A percentile compares a stretch with the other conserved stretches of the same genome.
Conservation (phyloP, 345 rosid species). For the Citrus australasica region DNA sequence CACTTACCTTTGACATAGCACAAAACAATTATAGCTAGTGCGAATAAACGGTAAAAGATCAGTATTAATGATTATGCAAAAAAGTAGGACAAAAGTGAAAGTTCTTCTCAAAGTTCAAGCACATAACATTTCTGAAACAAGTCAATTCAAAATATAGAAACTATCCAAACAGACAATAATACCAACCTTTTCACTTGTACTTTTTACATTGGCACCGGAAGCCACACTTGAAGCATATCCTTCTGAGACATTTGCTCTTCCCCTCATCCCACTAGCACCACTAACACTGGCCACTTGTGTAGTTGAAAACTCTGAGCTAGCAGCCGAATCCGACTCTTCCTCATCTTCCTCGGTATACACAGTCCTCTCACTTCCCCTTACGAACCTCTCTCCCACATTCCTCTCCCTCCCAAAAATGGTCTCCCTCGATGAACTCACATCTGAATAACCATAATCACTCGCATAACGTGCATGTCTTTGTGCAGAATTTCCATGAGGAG, state of each 20-base stretch:
- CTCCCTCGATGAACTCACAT: conserved; percentile 86
- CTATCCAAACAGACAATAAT: background rate
- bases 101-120: background rate
- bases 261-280: conserved; percentile 37
- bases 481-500: conserved; percentile 25
- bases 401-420: conserved; percentile 41
- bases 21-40: background rate
- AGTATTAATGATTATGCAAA: background rate
- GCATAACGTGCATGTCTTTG: conserved; percentile 36
- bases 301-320: conserved; percentile 74
- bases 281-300: conserved; percentile 48
- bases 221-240: conserved; percentile 55
- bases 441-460: conserved; percentile 56
- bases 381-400: conserved; percentile 26
- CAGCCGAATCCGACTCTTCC: conserved; percentile 74
- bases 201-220: conserved; percentile 32
- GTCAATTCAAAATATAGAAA: background rate
- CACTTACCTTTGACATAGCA: background rate
- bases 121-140: background rate
- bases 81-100: background rate
- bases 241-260: conserved; percentile 42
- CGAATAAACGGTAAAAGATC: background rate
- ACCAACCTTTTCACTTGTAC: conserved; percentile 47
- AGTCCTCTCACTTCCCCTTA: conserved; percentile 37
- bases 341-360: conserved; percentile 59